Evolutionary conservation across 352 stramenopile species (phyloP).

Genomic region (Nothophytophthora sp.): DNA sequence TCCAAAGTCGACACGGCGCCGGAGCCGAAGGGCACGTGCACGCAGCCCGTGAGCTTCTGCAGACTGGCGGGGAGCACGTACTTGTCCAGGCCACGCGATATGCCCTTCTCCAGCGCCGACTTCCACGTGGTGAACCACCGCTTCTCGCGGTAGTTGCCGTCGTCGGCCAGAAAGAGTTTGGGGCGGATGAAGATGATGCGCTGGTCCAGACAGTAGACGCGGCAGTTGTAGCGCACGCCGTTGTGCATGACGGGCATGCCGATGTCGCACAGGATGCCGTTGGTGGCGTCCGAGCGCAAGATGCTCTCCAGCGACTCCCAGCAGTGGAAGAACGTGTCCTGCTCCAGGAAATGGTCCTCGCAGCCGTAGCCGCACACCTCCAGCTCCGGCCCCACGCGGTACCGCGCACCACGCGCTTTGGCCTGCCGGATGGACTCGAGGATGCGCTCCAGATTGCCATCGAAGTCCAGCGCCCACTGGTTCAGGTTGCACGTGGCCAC

Average conservation of each 20-base stretch:
- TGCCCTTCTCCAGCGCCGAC: slow-evolving; percentile 23
- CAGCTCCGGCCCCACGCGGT: slow-evolving; percentile 97
- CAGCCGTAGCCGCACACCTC: slow-evolving; percentile 98
- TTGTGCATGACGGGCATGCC: slow-evolving; percentile 97
- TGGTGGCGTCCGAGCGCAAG: slow-evolving; percentile 87
- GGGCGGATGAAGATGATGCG: slow-evolving; percentile 96
- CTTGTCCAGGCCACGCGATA: slow-evolving; percentile 51
- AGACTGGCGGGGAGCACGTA: slow-evolving; percentile 86
- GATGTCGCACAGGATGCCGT: slow-evolving; percentile 97
- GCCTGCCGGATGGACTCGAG: slow-evolving; percentile 88
- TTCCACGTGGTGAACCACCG: slow-evolving; percentile 93
- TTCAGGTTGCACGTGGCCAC: slow-evolving; percentile 99
- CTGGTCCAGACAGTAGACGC: slow-evolving; percentile 93
- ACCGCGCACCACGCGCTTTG: slow-evolving; percentile 86
- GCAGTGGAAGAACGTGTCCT: slow-evolving; percentile 98
- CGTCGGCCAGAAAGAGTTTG: slow-evolving; percentile 94
- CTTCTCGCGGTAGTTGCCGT: slow-evolving; percentile 98
- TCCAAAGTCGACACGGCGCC: slow-evolving; percentile 86
- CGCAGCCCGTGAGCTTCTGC: slow-evolving; percentile 70
- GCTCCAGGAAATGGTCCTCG: slow-evolving; percentile 99
- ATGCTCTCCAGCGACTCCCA: slow-evolving; percentile 94
- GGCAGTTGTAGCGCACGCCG: slow-evolving; percentile 98
- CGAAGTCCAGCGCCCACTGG: slow-evolving; percentile 99
- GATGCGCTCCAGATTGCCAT: slow-evolving; percentile 96
- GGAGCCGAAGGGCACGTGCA: slow-evolving; percentile 84